Evolutionary conservation across 2,329 filamentous ascomycete genomes (phyloP), one percentile per base, ranked within the genome.

Genomic region (Plenodomus tracheiphilus): DNA sequence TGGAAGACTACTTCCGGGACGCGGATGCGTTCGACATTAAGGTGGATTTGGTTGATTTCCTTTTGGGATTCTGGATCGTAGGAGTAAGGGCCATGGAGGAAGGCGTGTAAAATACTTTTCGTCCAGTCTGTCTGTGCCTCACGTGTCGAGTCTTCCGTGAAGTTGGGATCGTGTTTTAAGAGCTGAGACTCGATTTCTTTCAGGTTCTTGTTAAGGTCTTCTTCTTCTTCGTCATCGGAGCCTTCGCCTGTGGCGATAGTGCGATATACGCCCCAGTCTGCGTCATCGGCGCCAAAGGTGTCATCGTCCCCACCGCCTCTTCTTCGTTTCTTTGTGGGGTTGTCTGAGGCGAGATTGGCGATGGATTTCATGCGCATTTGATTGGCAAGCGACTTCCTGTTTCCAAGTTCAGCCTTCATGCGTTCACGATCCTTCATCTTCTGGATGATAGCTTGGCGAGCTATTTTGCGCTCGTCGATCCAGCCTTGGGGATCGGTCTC

Each of bases 291-390:
- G 47, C 94, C 94, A 68, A 99, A 99, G 51, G 90, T 91, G 69
- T 99, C 94, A 64, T 99, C 94, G 68, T 97, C 93, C 3, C 87
- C 89, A 7, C 88, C 89, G 6, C 91, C 91, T 16, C 92, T 85
- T 13, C 91, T 81, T 47, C 93, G 84, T 73, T 96, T 95, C 71
- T 92, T 91, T 6, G 74, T 75, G 0, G 93, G 91, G 5, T 84
- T 86, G 71, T 99, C 94, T 0, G 93, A 92, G 2, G 94, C 94
- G 1, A 99, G 85, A 66, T 96, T 97, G 51, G 94, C 94, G 49
- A 99, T 91, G 42, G 87, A 93, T 76, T 97, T 97, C 94, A 99
- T 99, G 55, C 94, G 89, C 75, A 96, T 95, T 73, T 97, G 93
- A 48, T 89, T 94, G 8, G 94, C 94, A 17, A 97, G 85, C 0